Base-by-base conservation (phyloP, 2,329 filamentous ascomycete genomes). In the Graphilbum fragrans region DNA sequence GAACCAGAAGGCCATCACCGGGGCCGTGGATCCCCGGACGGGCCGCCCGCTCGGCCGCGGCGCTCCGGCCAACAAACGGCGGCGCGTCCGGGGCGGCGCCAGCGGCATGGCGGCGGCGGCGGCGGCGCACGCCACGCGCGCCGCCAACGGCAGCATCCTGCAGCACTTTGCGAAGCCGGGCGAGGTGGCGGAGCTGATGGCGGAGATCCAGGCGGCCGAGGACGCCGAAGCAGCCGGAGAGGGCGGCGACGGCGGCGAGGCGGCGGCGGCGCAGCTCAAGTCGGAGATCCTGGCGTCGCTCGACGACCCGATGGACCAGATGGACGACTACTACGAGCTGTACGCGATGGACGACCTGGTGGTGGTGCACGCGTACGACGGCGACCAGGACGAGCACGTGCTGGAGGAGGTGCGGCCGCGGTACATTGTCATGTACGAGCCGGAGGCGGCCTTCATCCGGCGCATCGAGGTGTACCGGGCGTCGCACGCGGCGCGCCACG, bases 401-500 rank as follows among this genome's bases (percentile, higher is more conserved):
- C 72, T 98, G 2, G 90, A 98, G 58, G 92, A 98, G 61, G 72
- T 92, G 44, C 87, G 85, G 54, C 92, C 92, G 27, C 80, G 85
- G 45, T 95, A 95, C 59, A 86, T 98, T 45, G 83, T 98, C 63
- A 96, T 98, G 92, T 98, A 95, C 60, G 92, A 96, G 57, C 90
- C 92, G 1, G 87, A 96, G 50, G 79, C 90, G 3, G 80, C 90
- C 3, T 98, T 98, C 58, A 94, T 96, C 53, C 79, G 92, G 14
- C 74, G 90, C 31, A 82, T 98, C 18, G 92, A 98, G 58, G 88
- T 96, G 2, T 98, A 96, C 61, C 80, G 92, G 32, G 94, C 87
- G 40, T 95, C 88, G 10, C 92, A 98, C 61, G 83, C 80, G 44
- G 86, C 90, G 57, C 72, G 87, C 29, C 87, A 86, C 53, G 85